A percentile compares a stretch with the other conserved stretches of the same genome.
phyloP scores from a whole-genome alignment of 306 rosid genomes.

The Sesbania bispinosa region DNA sequence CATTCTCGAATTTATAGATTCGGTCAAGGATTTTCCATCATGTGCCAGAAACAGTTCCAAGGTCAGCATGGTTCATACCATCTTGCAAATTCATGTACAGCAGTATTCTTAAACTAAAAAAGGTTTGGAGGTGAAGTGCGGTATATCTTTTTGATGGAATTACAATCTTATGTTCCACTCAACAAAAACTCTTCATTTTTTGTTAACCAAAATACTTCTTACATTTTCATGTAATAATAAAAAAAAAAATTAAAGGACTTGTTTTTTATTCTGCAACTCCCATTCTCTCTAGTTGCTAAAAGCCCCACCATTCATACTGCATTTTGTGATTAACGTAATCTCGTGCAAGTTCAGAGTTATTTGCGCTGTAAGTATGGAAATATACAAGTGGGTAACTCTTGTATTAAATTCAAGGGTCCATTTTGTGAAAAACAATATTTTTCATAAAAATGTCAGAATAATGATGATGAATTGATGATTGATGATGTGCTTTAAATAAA shows the following conservation, averaged over 20 bases:
- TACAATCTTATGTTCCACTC: no score
- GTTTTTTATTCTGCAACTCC: background rate
- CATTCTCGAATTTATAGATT: slow-evolving; percentile 43
- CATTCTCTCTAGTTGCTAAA: background rate
- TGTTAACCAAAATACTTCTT: background rate
- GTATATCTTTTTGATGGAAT: background rate
- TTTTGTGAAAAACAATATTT: no score
- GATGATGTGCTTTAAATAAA: no score
- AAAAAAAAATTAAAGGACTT: background rate
- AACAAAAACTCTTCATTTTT: slow-evolving; percentile 11
- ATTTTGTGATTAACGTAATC: no score
- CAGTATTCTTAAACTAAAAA: slow-evolving; percentile 47
- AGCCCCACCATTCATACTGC: no score
- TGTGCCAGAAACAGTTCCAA: slow-evolving; percentile 47
- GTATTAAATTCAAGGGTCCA: no score
- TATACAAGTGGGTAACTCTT: no score
- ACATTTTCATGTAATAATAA: background rate
- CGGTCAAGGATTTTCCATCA: slow-evolving; percentile 51
- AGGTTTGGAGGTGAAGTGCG: background rate
- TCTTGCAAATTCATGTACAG: slow-evolving; percentile 53
- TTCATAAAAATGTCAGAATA: no score
- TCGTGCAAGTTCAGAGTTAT: no score
- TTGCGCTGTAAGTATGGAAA: no score
- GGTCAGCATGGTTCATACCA: slow-evolving; percentile 54
- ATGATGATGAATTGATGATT: no score